Conservation (phyloP, 2,329 filamentous ascomycete genomes). For the Arthroderma sp. region DNA sequence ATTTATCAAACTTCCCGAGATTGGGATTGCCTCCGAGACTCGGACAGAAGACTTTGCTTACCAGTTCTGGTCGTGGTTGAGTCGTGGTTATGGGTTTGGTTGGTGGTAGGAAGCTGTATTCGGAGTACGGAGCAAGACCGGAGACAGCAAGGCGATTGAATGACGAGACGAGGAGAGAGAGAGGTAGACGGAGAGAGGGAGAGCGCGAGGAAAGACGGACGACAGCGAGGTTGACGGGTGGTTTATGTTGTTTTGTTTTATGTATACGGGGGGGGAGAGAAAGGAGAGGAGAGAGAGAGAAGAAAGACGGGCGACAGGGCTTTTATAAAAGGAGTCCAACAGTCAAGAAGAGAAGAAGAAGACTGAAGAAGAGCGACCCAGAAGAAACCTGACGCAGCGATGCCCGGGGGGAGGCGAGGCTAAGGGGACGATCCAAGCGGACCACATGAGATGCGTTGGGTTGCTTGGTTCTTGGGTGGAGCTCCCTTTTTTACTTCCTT, state of each 20-base stretch:
- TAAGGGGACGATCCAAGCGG: slow-evolving; percentile 6
- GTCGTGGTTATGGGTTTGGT: too few species aligned
- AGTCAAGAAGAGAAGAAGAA: neutral
- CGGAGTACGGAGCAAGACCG: too few species aligned
- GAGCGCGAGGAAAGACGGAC: neutral
- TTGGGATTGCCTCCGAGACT: too few species aligned
- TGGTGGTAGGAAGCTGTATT: too few species aligned
- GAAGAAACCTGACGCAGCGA: neutral
- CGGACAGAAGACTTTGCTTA: too few species aligned
- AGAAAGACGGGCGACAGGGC: neutral
- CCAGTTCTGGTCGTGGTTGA: too few species aligned
- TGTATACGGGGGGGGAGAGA: too few species aligned
- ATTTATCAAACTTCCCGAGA: neutral
- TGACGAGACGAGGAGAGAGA: neutral
- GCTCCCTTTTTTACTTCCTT: neutral
- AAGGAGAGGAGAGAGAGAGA: neutral
- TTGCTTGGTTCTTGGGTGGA: slow-evolving; percentile 5
- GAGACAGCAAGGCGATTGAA: too few species aligned
- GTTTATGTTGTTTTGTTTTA: too few species aligned
- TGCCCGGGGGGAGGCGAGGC: neutral
- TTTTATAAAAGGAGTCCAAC: neutral
- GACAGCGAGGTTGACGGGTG: too few species aligned
- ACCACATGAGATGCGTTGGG: neutral
- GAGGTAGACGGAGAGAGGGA: neutral
- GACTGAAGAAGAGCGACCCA: neutral